A percentile compares a stretch with the other conserved stretches of the same genome.
These are phyloP conservation scores for Aspergillus biplanus DNA, from an alignment of 495 filamentous ascomycete species.

Conservation along the genomic window DNA sequence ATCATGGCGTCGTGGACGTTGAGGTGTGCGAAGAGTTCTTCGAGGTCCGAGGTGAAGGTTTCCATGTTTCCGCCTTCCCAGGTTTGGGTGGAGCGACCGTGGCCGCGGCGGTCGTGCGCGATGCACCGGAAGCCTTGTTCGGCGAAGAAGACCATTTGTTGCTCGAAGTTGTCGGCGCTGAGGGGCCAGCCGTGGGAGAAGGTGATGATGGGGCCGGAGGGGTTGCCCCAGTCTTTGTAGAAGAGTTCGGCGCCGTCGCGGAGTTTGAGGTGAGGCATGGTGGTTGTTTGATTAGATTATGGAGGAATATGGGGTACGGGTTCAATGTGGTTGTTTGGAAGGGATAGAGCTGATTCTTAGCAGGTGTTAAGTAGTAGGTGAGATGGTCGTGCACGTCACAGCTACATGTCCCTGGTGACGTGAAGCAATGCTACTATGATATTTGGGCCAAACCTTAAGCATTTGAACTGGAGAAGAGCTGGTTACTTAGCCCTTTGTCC, in stretches of 20 bases:
- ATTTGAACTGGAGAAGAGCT: too few relatives aligned
- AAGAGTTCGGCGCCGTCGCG: constrained; percentile 40
- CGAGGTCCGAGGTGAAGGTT: constrained; percentile 41
- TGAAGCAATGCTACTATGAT: too few relatives aligned
- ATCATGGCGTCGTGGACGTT: constrained; percentile 37
- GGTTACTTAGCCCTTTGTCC: too few relatives aligned
- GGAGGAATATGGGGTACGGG: too few relatives aligned
- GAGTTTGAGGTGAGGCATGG: constrained; percentile 34
- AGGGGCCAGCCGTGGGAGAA: constrained; percentile 50
- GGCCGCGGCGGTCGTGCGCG: constrained; percentile 48
- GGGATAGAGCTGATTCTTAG: too few relatives aligned
- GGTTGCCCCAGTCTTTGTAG: constrained; percentile 48
- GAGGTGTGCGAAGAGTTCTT: constrained; percentile 39
- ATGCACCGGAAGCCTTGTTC: constrained; percentile 43
- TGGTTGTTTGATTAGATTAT: background rate
- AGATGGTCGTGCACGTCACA: too few relatives aligned
- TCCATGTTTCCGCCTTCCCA: constrained; percentile 47
- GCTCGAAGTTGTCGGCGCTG: constrained; percentile 46
- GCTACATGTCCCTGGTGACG: too few relatives aligned
- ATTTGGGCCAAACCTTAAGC: too few relatives aligned
- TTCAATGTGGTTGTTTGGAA: too few relatives aligned
- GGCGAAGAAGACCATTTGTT: constrained; percentile 45
- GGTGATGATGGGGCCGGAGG: constrained; percentile 30
- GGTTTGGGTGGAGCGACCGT: constrained; percentile 45
- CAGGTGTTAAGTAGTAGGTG: too few relatives aligned